phyloP scores from a whole-genome alignment of 192 early-diverging fungal species.

The Coemansia sp. region DNA sequence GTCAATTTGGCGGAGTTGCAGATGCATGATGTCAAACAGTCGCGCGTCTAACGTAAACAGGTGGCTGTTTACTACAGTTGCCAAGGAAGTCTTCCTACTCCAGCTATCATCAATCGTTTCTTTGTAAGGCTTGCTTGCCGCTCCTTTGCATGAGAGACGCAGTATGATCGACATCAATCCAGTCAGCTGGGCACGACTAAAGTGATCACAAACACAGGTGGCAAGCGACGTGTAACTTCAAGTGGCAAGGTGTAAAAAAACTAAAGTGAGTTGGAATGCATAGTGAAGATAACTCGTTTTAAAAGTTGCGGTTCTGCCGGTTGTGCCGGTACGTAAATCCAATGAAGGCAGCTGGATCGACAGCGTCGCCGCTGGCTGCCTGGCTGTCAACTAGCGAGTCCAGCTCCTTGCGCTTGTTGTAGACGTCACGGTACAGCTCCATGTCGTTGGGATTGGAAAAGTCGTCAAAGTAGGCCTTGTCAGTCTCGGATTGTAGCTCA shows the following conservation, averaged over 20 bases:
- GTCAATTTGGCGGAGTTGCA: not conserved
- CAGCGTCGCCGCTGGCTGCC: slow-evolving; percentile 44
- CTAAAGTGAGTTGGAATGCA: not conserved
- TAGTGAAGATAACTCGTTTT: not conserved
- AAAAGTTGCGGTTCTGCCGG: slow-evolving; percentile 43
- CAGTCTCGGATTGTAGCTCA: slow-evolving; percentile 66
- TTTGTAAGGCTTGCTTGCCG: not conserved
- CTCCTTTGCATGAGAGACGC: not conserved
- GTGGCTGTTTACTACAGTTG: too few relatives aligned
- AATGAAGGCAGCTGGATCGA: slow-evolving; percentile 81
- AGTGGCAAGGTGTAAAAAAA: not conserved
- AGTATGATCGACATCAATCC: not conserved
- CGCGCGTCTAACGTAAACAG: not conserved
- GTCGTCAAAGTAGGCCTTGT: slow-evolving; percentile 86
- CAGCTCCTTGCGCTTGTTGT: slow-evolving; percentile 57
- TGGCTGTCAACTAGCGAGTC: slow-evolving; percentile 38
- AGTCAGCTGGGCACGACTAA: not conserved
- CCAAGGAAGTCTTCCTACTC: too few relatives aligned
- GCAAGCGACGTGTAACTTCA: not conserved
- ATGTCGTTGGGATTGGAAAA: slow-evolving; percentile 66
- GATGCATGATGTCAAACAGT: not conserved
- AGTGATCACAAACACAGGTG: not conserved
- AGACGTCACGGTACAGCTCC: slow-evolving; percentile 64
- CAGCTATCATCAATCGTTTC: not conserved
- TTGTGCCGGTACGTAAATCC: slow-evolving; percentile 77